Conservation (phyloP, 2,329 filamentous ascomycete species). For the Calonectria pseudoreteaudii region DNA sequence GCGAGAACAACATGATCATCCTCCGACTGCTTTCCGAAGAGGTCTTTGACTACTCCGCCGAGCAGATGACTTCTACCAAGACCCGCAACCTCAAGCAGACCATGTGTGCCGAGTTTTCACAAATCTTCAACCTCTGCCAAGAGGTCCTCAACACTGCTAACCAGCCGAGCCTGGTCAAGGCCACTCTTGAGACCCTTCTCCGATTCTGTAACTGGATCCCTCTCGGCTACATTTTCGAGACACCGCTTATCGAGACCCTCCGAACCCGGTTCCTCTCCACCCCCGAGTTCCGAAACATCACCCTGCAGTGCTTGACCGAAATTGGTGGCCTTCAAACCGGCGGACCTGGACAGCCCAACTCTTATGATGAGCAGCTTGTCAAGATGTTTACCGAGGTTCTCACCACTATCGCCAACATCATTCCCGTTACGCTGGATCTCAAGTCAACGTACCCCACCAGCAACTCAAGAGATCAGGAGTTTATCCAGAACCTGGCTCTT, state of each 20-base stretch:
- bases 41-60: slow-evolving; percentile 98
- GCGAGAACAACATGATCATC: slow-evolving; percentile 99
- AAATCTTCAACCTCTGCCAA: slow-evolving; percentile 97
- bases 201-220: slow-evolving; percentile 99
- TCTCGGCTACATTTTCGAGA: slow-evolving; percentile 98
- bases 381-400: slow-evolving; percentile 99
- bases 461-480: slow-evolving; percentile 94
- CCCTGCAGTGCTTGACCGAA: slow-evolving; percentile 95
- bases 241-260: slow-evolving; percentile 92
- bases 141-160: slow-evolving; percentile 93
- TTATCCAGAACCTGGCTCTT: slow-evolving; percentile 94
- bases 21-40: slow-evolving; percentile 95
- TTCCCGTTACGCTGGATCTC: slow-evolving; percentile 89
- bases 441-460: slow-evolving; percentile 92
- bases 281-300: slow-evolving; percentile 96
- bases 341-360: slow-evolving; percentile 71
- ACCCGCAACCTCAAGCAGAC: slow-evolving; percentile 96
- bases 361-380: slow-evolving; percentile 94
- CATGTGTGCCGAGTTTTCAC: slow-evolving; percentile 98
- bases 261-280: slow-evolving; percentile 92
- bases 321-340: slow-evolving; percentile 94
- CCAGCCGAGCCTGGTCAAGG: slow-evolving; percentile 89
- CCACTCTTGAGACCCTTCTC: slow-evolving; percentile 94
- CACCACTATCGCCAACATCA: slow-evolving; percentile 91
- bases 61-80: slow-evolving; percentile 99